phyloP scores from a whole-genome alignment of 345 rosid genomes.

The Angophora floribunda region DNA sequence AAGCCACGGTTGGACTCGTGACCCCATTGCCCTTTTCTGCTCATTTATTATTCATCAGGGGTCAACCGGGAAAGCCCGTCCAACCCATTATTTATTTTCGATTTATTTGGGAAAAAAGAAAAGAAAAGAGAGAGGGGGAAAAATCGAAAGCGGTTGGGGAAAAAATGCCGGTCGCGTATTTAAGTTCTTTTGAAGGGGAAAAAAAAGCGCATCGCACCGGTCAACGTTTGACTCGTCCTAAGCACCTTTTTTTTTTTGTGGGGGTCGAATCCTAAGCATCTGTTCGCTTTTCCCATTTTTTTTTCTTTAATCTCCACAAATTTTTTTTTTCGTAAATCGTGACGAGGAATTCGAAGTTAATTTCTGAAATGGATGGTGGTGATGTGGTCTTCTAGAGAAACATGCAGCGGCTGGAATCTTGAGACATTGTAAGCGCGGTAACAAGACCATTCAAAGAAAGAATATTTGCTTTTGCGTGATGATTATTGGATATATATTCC shows the following conservation, averaged over 20 bases:
- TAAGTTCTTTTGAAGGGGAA: not conserved
- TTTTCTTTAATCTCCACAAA: not conserved
- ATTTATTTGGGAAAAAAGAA: not conserved
- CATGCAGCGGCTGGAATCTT: fast-evolving
- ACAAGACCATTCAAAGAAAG: not conserved
- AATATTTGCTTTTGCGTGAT: not conserved
- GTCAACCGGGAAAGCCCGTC: not conserved
- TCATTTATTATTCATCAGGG: not conserved
- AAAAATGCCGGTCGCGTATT: not conserved
- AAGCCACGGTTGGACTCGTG: not conserved
- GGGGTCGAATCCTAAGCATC: not conserved
- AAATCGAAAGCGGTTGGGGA: not conserved
- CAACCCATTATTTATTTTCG: not conserved
- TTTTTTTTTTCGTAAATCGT: not conserved
- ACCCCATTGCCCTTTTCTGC: not conserved
- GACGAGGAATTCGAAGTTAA: not conserved
- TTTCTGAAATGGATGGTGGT: not conserved
- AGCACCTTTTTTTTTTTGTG: not conserved
- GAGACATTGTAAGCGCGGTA: not conserved
- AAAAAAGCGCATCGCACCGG: not conserved
- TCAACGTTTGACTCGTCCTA: not conserved
- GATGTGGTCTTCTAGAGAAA: not conserved
- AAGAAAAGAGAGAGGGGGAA: not conserved
- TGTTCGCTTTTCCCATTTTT: not conserved
- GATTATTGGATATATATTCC: not conserved